Conservation (phyloP, 192 early-diverging fungal species). For the Pilaira anomala region DNA sequence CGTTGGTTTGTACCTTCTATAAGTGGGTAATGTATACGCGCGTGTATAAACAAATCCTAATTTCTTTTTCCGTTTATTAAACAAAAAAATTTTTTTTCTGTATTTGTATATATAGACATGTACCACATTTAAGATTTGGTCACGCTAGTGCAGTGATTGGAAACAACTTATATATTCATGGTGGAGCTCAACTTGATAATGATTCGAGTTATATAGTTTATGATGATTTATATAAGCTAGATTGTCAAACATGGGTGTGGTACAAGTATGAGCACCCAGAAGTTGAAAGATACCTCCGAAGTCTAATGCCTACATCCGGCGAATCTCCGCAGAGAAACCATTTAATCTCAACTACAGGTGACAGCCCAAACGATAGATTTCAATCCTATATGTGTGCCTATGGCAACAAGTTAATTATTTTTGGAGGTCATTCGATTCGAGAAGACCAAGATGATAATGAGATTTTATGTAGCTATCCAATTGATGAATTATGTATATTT, state of each 20-base stretch:
- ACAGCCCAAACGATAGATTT: conserved; percentile 25
- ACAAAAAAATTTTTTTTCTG: not conserved
- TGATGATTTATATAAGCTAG: conserved; percentile 31
- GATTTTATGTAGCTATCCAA: conserved; percentile 22
- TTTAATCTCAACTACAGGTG: conserved; percentile 25
- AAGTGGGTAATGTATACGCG: conserved; percentile 17
- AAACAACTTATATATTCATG: conserved; percentile 26
- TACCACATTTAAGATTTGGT: conserved; percentile 35
- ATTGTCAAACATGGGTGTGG: conserved; percentile 32
- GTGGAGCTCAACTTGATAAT: conserved; percentile 32
- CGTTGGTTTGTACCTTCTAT: conserved; percentile 31
- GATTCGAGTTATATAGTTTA: conserved; percentile 27
- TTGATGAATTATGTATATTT: conserved; percentile 24
- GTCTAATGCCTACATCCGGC: not conserved
- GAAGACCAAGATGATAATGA: conserved; percentile 29
- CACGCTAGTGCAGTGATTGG: conserved; percentile 24
- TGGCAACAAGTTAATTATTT: conserved; percentile 30
- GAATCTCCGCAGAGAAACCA: not conserved
- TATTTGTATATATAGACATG: conserved; percentile 9
- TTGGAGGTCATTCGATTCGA: conserved; percentile 32
- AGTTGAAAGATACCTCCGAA: conserved; percentile 19
- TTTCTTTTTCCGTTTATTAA: not conserved
- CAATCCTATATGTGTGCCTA: conserved; percentile 24
- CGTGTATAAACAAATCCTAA: too few species aligned
- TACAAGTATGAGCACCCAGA: conserved; percentile 37